Evolutionary conservation across 225 moss, liverwort and hornwort species (phyloP).

Genomic region (Sphagnum contortum): DNA sequence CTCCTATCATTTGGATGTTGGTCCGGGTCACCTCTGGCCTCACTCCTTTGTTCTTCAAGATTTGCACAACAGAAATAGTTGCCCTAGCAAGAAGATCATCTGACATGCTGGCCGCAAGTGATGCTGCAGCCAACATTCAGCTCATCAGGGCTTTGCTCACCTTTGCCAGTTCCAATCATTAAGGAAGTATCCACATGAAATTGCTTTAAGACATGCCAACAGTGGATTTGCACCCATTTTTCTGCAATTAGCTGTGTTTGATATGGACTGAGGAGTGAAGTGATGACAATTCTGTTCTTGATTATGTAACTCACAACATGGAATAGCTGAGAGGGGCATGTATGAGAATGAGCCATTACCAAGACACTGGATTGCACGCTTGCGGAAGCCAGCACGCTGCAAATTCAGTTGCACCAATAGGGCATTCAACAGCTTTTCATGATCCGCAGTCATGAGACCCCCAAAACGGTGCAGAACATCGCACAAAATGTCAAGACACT

Average conservation of each 20-base stretch:
- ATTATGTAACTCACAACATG: no score
- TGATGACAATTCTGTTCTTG: no score
- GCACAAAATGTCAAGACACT: conserved; percentile 95
- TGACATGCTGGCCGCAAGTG: conserved; percentile 96
- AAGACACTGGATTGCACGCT: conserved; percentile 98
- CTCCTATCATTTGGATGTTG: conserved; percentile 99
- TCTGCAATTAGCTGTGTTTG: no score
- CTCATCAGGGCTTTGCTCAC: no score
- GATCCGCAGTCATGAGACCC: conserved; percentile 83
- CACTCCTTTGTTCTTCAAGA: conserved; percentile 93
- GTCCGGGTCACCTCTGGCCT: conserved; percentile 98
- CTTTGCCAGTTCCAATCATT: no score
- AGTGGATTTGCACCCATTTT: no score
- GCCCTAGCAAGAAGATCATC: conserved; percentile 96
- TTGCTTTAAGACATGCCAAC: no score
- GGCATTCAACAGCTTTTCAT: conserved; percentile 85
- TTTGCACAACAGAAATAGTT: conserved; percentile 83
- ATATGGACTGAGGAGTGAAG: no score
- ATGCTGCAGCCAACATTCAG: conserved; percentile 46
- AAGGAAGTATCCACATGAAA: no score
- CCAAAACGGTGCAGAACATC: conserved; percentile 98
- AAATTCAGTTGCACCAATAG: conserved; percentile 90
- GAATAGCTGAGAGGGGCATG: no score
- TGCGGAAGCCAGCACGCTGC: conserved; percentile 94
- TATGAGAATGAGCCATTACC: conserved; percentile 34